Conservation (phyloP, 1,139 yeast genomes). For the Magnusiomyces suaveolens region DNA sequence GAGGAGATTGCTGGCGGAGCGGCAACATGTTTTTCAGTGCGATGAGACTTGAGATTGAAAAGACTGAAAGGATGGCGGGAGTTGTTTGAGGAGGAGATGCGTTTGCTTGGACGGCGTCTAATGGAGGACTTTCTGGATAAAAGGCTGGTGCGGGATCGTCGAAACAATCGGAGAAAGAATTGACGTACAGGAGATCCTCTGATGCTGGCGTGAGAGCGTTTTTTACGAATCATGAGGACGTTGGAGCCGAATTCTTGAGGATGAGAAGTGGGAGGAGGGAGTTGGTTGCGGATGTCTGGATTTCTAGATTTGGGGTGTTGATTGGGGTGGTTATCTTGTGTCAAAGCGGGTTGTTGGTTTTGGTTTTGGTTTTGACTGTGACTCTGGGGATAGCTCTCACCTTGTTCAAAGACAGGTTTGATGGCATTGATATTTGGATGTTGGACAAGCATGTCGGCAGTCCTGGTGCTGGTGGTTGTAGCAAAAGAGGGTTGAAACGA, state of each 20-base stretch:
- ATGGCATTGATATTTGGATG: too few relatives aligned
- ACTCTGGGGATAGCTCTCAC: too few relatives aligned
- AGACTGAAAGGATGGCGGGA: slow-evolving; percentile 5
- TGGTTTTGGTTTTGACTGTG: too few relatives aligned
- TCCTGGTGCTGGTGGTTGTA: neutral
- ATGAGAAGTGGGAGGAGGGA: slow-evolving; percentile 19
- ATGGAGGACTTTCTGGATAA: slow-evolving; percentile 19
- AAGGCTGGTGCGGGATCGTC: slow-evolving; percentile 16
- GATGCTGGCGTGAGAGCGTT: slow-evolving; percentile 17
- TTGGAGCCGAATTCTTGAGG: slow-evolving; percentile 12
- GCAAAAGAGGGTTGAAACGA: neutral
- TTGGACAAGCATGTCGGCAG: too few relatives aligned
- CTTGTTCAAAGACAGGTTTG: too few relatives aligned
- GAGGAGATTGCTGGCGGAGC: slow-evolving; percentile 7
- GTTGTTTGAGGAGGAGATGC: slow-evolving; percentile 15
- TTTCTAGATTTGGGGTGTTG: neutral
- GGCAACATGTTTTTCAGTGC: neutral
- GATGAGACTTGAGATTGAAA: slow-evolving; percentile 6
- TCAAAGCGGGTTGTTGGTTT: too few relatives aligned
- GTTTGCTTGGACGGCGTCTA: slow-evolving; percentile 14
- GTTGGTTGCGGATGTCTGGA: neutral
- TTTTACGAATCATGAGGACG: slow-evolving; percentile 15
- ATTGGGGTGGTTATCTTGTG: too few relatives aligned
- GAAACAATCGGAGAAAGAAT: slow-evolving; percentile 19
- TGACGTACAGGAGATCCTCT: slow-evolving; percentile 20